phyloP scores from a whole-genome alignment of 2,329 filamentous ascomycete genomes.

The Fusarium continuum region DNA sequence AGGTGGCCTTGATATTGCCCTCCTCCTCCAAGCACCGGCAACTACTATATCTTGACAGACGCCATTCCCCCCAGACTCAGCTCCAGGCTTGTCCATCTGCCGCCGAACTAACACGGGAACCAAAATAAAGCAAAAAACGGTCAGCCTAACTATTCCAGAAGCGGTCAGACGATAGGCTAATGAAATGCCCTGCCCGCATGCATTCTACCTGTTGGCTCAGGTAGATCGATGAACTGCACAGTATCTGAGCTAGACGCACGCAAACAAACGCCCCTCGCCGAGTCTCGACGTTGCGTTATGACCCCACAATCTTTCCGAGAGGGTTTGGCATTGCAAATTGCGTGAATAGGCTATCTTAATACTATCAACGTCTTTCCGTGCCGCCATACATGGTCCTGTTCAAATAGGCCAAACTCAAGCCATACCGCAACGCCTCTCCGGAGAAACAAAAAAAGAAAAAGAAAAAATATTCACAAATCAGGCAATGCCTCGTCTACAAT shows the following conservation, averaged over 20 bases:
- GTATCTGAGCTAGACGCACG: neutral
- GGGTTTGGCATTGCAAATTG: neutral
- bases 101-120: neutral
- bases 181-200: neutral
- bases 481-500: neutral
- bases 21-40: neutral
- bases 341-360: neutral
- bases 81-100: neutral
- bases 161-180: conserved; percentile 3
- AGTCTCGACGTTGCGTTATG: conserved; percentile 1
- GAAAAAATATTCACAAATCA: no score
- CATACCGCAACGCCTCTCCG: neutral
- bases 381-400: neutral
- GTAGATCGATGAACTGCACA: neutral
- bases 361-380: neutral
- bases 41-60: no score
- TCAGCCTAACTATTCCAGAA: neutral
- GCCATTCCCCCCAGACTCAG: neutral
- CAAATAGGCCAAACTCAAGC: neutral
- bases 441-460: neutral
- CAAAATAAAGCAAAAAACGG: no score
- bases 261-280: neutral
- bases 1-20: neutral
- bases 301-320: neutral
- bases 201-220: neutral